Conservation (phyloP, 2,329 filamentous ascomycete species). For the Talaromyces islandicus region DNA sequence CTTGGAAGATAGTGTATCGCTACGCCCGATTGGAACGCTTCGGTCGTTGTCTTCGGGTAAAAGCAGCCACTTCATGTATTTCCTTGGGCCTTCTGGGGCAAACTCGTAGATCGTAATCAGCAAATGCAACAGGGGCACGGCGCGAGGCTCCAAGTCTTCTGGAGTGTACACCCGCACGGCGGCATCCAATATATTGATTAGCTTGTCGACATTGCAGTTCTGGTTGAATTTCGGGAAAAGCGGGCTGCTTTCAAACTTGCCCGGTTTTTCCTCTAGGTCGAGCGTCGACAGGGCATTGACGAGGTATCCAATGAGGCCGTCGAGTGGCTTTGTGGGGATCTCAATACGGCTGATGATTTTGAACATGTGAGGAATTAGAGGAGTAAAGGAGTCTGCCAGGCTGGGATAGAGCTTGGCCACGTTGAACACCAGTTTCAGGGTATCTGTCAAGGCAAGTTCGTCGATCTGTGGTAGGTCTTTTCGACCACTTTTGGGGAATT, state of each 20-base stretch:
- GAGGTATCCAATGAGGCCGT: conserved; percentile 64
- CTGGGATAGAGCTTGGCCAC: conserved; percentile 68
- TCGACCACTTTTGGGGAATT: conserved; percentile 40
- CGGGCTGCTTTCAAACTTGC: conserved; percentile 41
- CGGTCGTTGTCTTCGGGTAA: conserved; percentile 75
- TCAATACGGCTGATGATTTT: conserved; percentile 61
- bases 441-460: conserved; percentile 75
- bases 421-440: conserved; percentile 84
- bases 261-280: conserved; percentile 55
- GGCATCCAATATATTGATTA: conserved; percentile 65
- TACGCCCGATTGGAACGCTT: conserved; percentile 68
- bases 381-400: conserved; percentile 56
- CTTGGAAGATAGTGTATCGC: conserved; percentile 66
- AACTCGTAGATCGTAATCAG: conserved; percentile 65
- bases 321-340: conserved; percentile 59
- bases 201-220: conserved; percentile 54
- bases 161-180: conserved; percentile 60
- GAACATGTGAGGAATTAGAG: conserved; percentile 64
- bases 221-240: conserved; percentile 62
- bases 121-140: conserved; percentile 68
- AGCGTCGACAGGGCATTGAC: conserved; percentile 79
- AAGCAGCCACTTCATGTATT: conserved; percentile 59
- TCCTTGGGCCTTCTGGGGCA: conserved; percentile 58
- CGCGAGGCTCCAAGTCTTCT: conserved; percentile 64
- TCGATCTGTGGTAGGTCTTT: conserved; percentile 47